These are phyloP conservation scores for Arthroderma sp. DNA, from an alignment of 2,329 filamentous ascomycete species.

Conservation along the genomic window DNA sequence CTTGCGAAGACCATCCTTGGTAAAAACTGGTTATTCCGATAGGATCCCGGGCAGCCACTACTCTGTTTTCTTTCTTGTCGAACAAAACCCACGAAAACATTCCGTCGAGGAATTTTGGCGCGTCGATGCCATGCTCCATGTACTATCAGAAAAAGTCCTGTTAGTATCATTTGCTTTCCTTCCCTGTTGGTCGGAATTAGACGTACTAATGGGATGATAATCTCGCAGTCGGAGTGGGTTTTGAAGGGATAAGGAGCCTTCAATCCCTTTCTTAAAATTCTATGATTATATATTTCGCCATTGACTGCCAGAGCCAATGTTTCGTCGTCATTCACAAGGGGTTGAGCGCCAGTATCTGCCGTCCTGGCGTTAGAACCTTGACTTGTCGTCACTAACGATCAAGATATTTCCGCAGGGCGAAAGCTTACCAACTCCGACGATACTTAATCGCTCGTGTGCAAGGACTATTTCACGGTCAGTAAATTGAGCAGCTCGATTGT, in stretches of 20 bases:
- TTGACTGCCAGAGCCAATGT: conserved; percentile 90
- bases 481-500: conserved; percentile 1
- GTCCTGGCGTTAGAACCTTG: conserved; percentile 3
- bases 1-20: conserved; percentile 75
- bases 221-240: conserved; percentile 96
- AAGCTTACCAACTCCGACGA: conserved; percentile 78
- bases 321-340: conserved; percentile 80
- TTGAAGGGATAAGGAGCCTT: conserved; percentile 88
- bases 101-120: conserved; percentile 86
- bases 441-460: conserved; percentile 92
- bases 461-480: conserved; percentile 49
- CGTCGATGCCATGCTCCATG: conserved; percentile 79
- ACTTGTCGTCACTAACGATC: not conserved
- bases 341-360: conserved; percentile 85
- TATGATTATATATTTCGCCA: conserved; percentile 99
- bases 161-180: conserved; percentile 95
- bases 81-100: conserved; percentile 99
- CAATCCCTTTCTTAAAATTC: conserved; percentile 76
- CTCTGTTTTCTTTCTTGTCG: conserved; percentile 86
- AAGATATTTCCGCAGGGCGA: conserved; percentile 12
- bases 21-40: conserved; percentile 97
- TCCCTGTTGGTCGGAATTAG: conserved; percentile 61
- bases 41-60: conserved; percentile 86
- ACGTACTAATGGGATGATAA: conserved; percentile 89
- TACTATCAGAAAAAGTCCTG: conserved; percentile 64